Conservation (phyloP, 495 filamentous ascomycete species). For the Xylaria scruposa region DNA sequence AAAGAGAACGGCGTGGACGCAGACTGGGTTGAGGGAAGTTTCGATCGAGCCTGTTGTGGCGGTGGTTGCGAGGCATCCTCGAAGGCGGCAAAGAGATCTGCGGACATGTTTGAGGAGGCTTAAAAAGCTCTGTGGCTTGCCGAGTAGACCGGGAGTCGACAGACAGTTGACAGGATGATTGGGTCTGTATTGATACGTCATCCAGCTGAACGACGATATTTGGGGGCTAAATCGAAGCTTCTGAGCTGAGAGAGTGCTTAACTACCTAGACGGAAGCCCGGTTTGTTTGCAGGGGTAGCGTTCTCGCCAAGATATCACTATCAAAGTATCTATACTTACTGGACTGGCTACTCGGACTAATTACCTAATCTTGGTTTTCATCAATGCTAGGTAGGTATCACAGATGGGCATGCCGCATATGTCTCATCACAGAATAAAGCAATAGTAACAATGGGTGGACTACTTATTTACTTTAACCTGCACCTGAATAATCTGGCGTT, state of each 20-base stretch:
- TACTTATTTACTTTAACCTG: neutral
- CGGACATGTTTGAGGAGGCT: slow-evolving; percentile 62
- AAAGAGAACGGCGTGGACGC: slow-evolving; percentile 30
- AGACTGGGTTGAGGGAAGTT: slow-evolving; percentile 23
- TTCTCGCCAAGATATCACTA: neutral
- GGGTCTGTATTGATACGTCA: slow-evolving; percentile 6
- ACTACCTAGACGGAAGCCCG: neutral
- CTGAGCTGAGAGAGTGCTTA: neutral
- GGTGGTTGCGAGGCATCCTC: slow-evolving; percentile 49
- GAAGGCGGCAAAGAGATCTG: slow-evolving; percentile 77
- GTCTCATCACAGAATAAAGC: neutral
- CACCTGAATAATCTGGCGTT: neutral
- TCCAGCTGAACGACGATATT: neutral
- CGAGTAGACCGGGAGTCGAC: neutral
- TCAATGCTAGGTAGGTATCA: neutral
- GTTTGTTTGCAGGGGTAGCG: neutral
- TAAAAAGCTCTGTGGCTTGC: neutral
- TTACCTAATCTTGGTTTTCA: neutral
- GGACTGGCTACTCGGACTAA: neutral
- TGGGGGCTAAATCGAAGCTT: slow-evolving; percentile 5
- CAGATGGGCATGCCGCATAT: neutral
- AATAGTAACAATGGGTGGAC: neutral
- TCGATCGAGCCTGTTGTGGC: slow-evolving; percentile 37
- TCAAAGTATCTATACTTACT: neutral
- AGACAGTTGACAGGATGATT: neutral